Evolutionary conservation across 306 rosid species (phyloP).

Genomic region (Cicer judaicum): DNA sequence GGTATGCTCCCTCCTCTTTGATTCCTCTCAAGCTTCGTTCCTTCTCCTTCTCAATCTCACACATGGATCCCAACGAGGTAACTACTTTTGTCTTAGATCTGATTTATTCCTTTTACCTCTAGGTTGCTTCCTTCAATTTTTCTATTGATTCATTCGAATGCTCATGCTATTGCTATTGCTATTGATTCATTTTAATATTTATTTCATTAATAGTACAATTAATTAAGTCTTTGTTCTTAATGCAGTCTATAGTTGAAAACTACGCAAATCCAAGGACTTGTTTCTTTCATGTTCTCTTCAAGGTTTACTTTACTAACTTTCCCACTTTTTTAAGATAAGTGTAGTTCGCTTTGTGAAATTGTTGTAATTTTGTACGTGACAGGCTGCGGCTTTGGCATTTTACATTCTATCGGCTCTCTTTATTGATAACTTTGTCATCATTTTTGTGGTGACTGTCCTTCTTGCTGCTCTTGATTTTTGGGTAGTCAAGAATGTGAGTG

Average conservation of each 20-base stretch:
- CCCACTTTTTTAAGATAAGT: neutral
- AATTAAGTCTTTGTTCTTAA: slow-evolving; percentile 17
- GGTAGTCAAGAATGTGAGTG: slow-evolving; percentile 99
- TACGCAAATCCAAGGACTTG: slow-evolving; percentile 95
- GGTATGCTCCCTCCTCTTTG: slow-evolving; percentile 36
- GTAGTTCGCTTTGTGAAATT: slow-evolving; percentile 28
- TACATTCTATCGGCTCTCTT: slow-evolving; percentile 92
- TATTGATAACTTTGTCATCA: slow-evolving; percentile 87
- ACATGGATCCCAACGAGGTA: slow-evolving; percentile 63
- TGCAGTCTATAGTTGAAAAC: slow-evolving; percentile 87
- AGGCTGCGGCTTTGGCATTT: slow-evolving; percentile 94
- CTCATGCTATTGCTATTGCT: neutral
- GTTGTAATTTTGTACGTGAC: slow-evolving; percentile 42
- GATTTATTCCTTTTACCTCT: neutral
- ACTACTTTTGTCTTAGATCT: slow-evolving; percentile 41
- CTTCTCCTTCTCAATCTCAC: slow-evolving; percentile 17
- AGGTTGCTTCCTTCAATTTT: neutral
- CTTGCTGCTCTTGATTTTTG: slow-evolving; percentile 97
- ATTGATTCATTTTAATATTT: slow-evolving; percentile 18
- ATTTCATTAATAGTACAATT: neutral
- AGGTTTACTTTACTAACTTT: slow-evolving; percentile 56
- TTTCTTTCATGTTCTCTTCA: slow-evolving; percentile 94
- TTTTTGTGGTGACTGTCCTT: slow-evolving; percentile 96
- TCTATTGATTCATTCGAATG: slow-evolving; percentile 1
- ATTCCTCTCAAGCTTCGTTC: slow-evolving; percentile 30